These are phyloP conservation scores for Elsinoe necatrix DNA, from an alignment of 2,329 filamentous ascomycete species.

Conservation along the genomic window DNA sequence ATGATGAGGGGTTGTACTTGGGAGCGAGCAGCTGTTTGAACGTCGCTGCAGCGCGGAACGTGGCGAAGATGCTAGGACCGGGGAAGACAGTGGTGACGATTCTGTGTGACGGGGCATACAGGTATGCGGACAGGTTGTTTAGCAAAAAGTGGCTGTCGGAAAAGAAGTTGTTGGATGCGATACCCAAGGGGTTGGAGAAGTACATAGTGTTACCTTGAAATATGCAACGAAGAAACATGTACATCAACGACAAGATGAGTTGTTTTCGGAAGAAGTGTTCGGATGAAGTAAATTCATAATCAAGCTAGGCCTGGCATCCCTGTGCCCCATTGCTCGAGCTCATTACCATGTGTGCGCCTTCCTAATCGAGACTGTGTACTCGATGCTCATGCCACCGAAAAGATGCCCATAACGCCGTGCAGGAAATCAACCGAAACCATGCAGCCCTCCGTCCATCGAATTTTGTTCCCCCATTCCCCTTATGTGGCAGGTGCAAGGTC, in stretches of 20 bases:
- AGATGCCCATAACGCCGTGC: conserved; percentile 7
- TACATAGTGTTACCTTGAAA: conserved; percentile 80
- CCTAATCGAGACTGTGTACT: background rate
- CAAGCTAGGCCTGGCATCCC: background rate
- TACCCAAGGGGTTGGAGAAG: conserved; percentile 79
- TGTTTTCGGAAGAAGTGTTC: background rate
- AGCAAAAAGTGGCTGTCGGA: conserved; percentile 80
- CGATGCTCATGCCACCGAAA: background rate
- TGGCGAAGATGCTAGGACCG: conserved; percentile 79
- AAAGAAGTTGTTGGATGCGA: conserved; percentile 72
- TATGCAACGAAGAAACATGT: too few relatives aligned
- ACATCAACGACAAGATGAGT: too few relatives aligned
- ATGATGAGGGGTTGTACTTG: conserved; percentile 91
- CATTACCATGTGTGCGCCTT: background rate
- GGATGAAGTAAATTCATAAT: background rate
- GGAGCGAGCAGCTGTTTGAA: conserved; percentile 91
- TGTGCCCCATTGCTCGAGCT: background rate
- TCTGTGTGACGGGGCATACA: conserved; percentile 91
- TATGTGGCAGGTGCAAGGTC: conserved; percentile 4
- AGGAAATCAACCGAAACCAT: background rate
- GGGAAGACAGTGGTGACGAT: conserved; percentile 90
- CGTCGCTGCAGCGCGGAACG: conserved; percentile 88
- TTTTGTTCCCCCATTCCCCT: conserved; percentile 6
- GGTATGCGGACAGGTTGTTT: conserved; percentile 91
- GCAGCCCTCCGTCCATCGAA: background rate